These are phyloP conservation scores for Phytophthora chlamydospora DNA, from an alignment of 352 stramenopile genomes.

Conservation along the genomic window DNA sequence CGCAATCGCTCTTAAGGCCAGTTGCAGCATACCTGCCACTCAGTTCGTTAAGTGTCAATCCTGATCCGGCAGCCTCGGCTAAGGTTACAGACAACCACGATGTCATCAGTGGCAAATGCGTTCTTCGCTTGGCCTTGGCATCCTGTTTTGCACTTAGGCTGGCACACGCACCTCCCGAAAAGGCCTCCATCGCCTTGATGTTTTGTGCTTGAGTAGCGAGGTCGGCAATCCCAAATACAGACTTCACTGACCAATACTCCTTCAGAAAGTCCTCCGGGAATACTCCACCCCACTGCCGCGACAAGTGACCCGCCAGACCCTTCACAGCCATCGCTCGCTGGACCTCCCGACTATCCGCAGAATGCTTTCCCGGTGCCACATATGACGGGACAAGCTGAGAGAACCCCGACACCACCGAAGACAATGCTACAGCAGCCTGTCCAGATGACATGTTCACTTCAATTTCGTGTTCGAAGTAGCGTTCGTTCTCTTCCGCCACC, in stretches of 20 bases:
- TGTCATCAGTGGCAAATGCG: constrained; percentile 8
- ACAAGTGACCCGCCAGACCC: constrained; percentile 71
- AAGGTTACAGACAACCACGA: constrained; percentile 32
- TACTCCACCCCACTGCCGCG: constrained; percentile 47
- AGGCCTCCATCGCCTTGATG: constrained; percentile 46
- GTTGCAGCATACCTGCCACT: constrained; percentile 19
- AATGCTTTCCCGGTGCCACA: constrained; percentile 26
- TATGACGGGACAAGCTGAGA: constrained; percentile 53
- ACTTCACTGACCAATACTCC: constrained; percentile 77
- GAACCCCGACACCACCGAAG: constrained; percentile 55
- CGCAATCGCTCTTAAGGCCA: constrained; percentile 13
- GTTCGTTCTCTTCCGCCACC: constrained; percentile 39
- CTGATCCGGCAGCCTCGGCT: constrained; percentile 23
- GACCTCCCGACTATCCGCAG: constrained; percentile 20
- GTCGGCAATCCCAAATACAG: constrained; percentile 42
- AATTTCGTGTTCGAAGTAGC: constrained; percentile 69
- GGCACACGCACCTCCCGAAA: constrained; percentile 35
- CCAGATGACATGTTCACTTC: constrained; percentile 53
- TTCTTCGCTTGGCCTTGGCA: constrained; percentile 13
- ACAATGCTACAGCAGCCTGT: constrained; percentile 60
- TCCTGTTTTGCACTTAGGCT: not conserved
- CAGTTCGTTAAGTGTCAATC: constrained; percentile 35
- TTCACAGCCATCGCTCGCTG: constrained; percentile 59
- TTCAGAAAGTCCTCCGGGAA: constrained; percentile 74
- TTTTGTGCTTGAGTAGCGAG: constrained; percentile 25